These are phyloP conservation scores for Gnomoniopsis sp. DNA, from an alignment of 2,329 filamentous ascomycete genomes.

Conservation along the genomic window DNA sequence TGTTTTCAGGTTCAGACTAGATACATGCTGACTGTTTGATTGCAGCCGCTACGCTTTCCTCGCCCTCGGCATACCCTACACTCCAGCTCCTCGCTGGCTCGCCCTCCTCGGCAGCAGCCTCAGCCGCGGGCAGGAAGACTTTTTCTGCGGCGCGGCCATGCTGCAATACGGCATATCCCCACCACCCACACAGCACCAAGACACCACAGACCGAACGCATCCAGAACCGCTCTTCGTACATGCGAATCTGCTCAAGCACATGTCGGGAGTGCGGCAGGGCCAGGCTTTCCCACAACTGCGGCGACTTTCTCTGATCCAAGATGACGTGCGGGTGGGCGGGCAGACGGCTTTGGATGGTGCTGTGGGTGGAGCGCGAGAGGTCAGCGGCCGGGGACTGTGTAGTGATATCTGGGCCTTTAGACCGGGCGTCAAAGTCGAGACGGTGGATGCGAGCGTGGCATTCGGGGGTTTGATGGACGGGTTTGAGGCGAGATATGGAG, in stretches of 20 bases:
- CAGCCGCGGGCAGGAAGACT: not conserved
- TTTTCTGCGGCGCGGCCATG: conserved; percentile 18
- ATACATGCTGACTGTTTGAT: not conserved
- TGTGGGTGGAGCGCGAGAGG: conserved; percentile 1
- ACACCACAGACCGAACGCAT: conserved; percentile 7
- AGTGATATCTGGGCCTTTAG: conserved; percentile 15
- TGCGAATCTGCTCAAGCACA: conserved; percentile 17
- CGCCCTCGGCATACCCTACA: conserved; percentile 14
- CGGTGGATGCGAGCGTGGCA: not conserved
- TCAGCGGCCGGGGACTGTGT: conserved; percentile 11
- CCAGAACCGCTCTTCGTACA: conserved; percentile 15
- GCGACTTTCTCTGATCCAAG: conserved; percentile 7
- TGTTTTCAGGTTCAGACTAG: too few species aligned
- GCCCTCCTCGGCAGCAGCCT: conserved; percentile 14
- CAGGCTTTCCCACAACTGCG: conserved; percentile 7
- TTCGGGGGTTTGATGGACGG: conserved; percentile 9
- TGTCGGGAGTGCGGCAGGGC: conserved; percentile 9
- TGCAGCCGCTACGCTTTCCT: conserved; percentile 18
- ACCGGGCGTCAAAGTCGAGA: conserved; percentile 9
- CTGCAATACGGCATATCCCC: conserved; percentile 15
- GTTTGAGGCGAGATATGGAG: conserved; percentile 10
- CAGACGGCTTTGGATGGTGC: conserved; percentile 1
- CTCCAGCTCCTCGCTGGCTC: conserved; percentile 17
- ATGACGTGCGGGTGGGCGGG: conserved; percentile 7
- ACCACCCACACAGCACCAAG: not conserved